These are phyloP conservation scores for Fraxinus xanthoxyloides DNA, from an alignment of 305 asterid genomes.

Conservation along the genomic window DNA sequence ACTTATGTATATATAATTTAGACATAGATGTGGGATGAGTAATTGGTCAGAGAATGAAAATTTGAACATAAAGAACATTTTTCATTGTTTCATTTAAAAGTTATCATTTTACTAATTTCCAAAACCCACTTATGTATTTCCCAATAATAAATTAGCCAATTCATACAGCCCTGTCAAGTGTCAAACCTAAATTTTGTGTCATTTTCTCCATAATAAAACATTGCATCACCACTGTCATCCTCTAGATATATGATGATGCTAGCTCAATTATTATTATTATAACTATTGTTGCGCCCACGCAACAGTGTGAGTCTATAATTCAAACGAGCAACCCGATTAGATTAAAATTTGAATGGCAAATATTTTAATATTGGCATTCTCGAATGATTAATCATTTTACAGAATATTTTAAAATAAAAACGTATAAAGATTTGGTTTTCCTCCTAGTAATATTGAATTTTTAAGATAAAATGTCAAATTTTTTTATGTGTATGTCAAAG, in stretches of 20 bases:
- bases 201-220: neutral
- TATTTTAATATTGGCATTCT: too few relatives aligned
- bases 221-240: neutral
- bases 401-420: too few relatives aligned
- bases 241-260: neutral
- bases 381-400: neutral
- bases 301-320: neutral
- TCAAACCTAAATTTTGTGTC: neutral
- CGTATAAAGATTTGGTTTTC: too few relatives aligned
- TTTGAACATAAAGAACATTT: neutral
- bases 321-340: neutral
- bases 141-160: neutral
- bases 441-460: too few relatives aligned
- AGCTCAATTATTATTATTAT: neutral
- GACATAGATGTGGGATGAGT: too few relatives aligned
- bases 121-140: too few relatives aligned
- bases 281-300: neutral
- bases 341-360: too few relatives aligned
- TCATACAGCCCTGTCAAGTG: neutral
- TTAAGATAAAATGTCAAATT: too few relatives aligned
- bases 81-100: neutral
- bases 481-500: too few relatives aligned
- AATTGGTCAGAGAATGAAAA: too few relatives aligned
- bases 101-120: neutral
- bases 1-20: too few relatives aligned